Conservation (phyloP, 2,329 filamentous ascomycete species). For the Byssothecium circinans region DNA sequence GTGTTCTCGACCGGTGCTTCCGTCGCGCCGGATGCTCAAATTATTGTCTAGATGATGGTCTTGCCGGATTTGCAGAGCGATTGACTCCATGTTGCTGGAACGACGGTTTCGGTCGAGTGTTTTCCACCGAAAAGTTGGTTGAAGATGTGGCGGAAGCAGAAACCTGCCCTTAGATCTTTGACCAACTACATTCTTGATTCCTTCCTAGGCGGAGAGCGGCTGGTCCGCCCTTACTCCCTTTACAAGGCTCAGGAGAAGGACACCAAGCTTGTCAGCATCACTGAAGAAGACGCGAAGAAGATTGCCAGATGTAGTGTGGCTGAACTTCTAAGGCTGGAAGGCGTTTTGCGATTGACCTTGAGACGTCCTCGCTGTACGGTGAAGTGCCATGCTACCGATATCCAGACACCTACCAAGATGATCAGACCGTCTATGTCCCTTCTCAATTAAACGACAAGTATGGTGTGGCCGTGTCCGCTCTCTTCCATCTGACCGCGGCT, state of each 20-base stretch:
- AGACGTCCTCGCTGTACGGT: too few species aligned
- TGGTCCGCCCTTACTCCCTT: constrained; percentile 5
- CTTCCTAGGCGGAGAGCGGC: neutral
- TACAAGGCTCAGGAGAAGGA: constrained; percentile 5
- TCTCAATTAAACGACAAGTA: constrained; percentile 8
- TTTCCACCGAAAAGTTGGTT: neutral
- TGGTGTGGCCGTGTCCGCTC: constrained; percentile 1
- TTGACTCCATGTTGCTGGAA: neutral
- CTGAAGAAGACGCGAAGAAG: constrained; percentile 6
- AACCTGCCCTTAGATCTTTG: constrained; percentile 5
- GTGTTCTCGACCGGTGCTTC: constrained; percentile 16
- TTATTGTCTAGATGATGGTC: constrained; percentile 17
- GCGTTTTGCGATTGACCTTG: constrained; percentile 6
- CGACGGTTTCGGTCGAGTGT: neutral
- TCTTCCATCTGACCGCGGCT: constrained; percentile 9
- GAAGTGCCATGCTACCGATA: neutral
- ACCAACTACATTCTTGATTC: constrained; percentile 7
- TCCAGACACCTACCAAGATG: constrained; percentile 4
- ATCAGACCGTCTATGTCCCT: constrained; percentile 4
- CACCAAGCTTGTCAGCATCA: constrained; percentile 4
- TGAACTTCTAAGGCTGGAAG: neutral
- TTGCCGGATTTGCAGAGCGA: too few species aligned
- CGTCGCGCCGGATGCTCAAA: constrained; percentile 10
- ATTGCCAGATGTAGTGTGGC: neutral
- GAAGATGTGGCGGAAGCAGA: constrained; percentile 13